Base-by-base conservation (phyloP, 352 stramenopile species). In the Blastocystis sp. region DNA sequence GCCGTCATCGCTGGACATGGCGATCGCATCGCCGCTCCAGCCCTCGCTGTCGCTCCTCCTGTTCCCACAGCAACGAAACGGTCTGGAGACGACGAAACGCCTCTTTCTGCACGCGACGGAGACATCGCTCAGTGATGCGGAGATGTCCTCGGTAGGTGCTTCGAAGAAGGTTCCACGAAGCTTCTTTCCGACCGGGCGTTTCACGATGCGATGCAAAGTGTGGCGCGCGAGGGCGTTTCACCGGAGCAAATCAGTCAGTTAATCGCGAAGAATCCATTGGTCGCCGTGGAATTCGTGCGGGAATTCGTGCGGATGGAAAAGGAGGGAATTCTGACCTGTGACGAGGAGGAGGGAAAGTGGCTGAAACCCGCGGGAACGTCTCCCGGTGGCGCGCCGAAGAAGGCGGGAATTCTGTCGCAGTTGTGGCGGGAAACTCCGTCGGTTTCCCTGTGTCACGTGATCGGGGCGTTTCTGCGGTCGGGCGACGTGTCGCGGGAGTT, bases 251-350 rank as follows among this genome's bases (percentile, higher is more conserved):
- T 81, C 6, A 36, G 44, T n/a, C 29, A 14, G 14, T 32, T 81
- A 3, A 46, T 81, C 0, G 44, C 36, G 18, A 48, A 34, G n/a
- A 81, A 81, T 51, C 29, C 48, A 11, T 44, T 44, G 46, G 56
- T 81, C 32, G 69, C 69, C 9, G 34, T 81, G 46, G 69, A 81
- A 11, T 38, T 61, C 27, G 40, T 81, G 27, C 69, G 51, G 7
- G 48, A 46, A 29, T 81, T 29, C 6, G n/a, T n/a, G n/a, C n/a
- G n/a, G n/a, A n/a, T n/a, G n/a, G n/a, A n/a, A n/a, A n/a, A n/a
- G n/a, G n/a, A n/a, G n/a, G n/a, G n/a, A n/a, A n/a, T n/a, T n/a
- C n/a, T n/a, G n/a, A n/a, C n/a, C n/a, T n/a, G n/a, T n/a, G n/a
- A n/a, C n/a, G n/a, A n/a, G n/a, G n/a, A n/a, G n/a, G n/a, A n/a